phyloP scores from a whole-genome alignment of 805 yeast genomes.

The Scheffersomyces lignosus region DNA sequence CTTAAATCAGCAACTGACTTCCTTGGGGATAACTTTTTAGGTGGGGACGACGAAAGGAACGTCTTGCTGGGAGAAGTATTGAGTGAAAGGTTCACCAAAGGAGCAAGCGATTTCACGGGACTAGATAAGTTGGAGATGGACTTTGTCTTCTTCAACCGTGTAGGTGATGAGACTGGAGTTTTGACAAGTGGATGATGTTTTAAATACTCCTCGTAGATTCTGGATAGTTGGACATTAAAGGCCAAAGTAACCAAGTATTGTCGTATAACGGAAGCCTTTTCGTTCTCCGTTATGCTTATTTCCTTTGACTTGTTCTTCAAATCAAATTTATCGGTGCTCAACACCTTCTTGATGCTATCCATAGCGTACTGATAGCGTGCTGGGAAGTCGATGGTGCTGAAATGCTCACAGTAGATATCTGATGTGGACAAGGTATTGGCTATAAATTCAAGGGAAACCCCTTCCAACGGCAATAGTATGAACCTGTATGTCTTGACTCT shows the following conservation, averaged over 20 bases:
- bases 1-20: constrained; percentile 10
- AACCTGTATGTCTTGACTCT: constrained; percentile 20
- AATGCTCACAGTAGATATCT: constrained; percentile 59
- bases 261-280: constrained; percentile 44
- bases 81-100: not conserved
- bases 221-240: constrained; percentile 61
- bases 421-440: constrained; percentile 40
- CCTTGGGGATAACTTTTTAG: constrained; percentile 10
- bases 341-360: constrained; percentile 20
- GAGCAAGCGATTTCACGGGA: not conserved
- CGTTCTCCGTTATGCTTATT: constrained; percentile 24
- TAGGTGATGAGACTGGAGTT: not conserved
- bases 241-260: constrained; percentile 54
- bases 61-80: constrained; percentile 5
- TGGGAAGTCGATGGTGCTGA: constrained; percentile 32
- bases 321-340: constrained; percentile 1
- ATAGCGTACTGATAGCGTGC: constrained; percentile 39
- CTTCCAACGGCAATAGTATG: constrained; percentile 17
- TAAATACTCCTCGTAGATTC: constrained; percentile 49
- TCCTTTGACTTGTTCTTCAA: not conserved
- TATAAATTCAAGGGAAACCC: constrained; percentile 15
- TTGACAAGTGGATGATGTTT: constrained; percentile 10
- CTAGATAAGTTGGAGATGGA: constrained; percentile 1
- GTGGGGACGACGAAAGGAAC: constrained; percentile 5
- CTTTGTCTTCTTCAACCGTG: not conserved